Percentiles rank a stretch among this genome's conserved stretches.
These are phyloP conservation scores for Chaetomium sp. DNA, from an alignment of 2,329 filamentous ascomycete species.

Conservation along the genomic window DNA sequence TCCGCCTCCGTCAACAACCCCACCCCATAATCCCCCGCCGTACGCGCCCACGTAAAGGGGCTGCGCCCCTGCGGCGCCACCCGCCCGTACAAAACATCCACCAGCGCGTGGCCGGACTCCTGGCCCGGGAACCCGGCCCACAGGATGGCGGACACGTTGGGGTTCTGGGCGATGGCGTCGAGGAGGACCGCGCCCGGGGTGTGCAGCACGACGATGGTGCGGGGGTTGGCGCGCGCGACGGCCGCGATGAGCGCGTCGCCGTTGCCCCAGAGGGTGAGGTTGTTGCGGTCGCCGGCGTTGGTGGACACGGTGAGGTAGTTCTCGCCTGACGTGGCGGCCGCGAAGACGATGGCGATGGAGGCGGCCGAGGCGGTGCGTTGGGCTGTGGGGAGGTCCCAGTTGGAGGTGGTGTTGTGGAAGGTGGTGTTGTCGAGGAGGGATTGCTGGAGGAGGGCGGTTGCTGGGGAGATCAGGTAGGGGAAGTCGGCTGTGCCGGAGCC, in stretches of 20 bases:
- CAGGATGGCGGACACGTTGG: constrained; percentile 57
- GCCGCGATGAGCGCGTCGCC: constrained; percentile 72
- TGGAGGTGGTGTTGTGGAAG: constrained; percentile 52
- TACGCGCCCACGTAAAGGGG: constrained; percentile 79
- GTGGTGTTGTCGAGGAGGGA: constrained; percentile 59
- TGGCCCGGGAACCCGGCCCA: constrained; percentile 59
- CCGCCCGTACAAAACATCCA: constrained; percentile 52
- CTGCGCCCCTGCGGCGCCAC: constrained; percentile 66
- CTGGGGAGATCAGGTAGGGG: constrained; percentile 76
- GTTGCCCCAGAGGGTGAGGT: constrained; percentile 72
- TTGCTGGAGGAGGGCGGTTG: constrained; percentile 54
- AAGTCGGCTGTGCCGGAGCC: constrained; percentile 84
- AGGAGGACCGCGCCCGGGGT: constrained; percentile 62
- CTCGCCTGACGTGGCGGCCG: constrained; percentile 79
- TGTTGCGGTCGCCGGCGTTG: constrained; percentile 75
- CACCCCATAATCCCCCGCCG: constrained; percentile 71
- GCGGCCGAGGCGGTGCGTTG: constrained; percentile 56
- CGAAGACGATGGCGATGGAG: constrained; percentile 80
- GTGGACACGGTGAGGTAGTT: constrained; percentile 64
- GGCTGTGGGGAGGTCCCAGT: constrained; percentile 53
- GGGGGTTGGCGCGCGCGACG: constrained; percentile 63
- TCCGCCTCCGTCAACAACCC: constrained; percentile 59
- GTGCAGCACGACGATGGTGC: constrained; percentile 57
- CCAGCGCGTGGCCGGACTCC: constrained; percentile 53
- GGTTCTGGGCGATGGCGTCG: constrained; percentile 62